These are phyloP conservation scores for Ceratocystis lukuohia DNA, from an alignment of 2,329 filamentous ascomycete genomes.

Conservation along the genomic window DNA sequence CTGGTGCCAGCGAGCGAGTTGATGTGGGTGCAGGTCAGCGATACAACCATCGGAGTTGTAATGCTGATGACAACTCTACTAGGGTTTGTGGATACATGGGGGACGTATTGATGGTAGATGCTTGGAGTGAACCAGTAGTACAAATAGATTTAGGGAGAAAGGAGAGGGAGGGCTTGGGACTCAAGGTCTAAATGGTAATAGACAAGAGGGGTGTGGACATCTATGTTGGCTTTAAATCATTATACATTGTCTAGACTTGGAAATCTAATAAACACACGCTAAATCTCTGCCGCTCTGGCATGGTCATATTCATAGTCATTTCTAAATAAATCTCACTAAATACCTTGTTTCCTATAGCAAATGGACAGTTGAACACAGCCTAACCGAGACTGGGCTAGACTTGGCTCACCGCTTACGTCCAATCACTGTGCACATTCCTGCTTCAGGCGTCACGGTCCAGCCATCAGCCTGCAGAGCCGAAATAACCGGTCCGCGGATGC, in stretches of 20 bases:
- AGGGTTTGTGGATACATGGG: conserved; percentile 49
- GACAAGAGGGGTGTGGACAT: background rate
- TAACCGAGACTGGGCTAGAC: background rate
- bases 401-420: background rate
- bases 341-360: background rate
- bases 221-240: background rate
- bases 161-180: background rate
- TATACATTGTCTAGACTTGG: background rate
- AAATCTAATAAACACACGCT: background rate
- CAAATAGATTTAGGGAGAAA: background rate
- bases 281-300: background rate
- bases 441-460: conserved; percentile 65
- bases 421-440: conserved; percentile 55
- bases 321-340: background rate
- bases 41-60: conserved; percentile 40
- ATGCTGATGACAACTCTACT: conserved; percentile 51
- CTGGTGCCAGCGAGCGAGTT: conserved; percentile 46
- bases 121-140: too few relatives aligned
- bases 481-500: conserved; percentile 66
- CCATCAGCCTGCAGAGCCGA: conserved; percentile 62
- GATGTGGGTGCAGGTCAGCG: conserved; percentile 44
- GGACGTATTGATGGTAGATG: conserved; percentile 27
- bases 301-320: background rate
- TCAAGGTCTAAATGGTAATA: background rate
- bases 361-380: background rate